Evolutionary conservation across 495 filamentous ascomycete species (phyloP).

Genomic region (Aspergillus saccharolyticus): DNA sequence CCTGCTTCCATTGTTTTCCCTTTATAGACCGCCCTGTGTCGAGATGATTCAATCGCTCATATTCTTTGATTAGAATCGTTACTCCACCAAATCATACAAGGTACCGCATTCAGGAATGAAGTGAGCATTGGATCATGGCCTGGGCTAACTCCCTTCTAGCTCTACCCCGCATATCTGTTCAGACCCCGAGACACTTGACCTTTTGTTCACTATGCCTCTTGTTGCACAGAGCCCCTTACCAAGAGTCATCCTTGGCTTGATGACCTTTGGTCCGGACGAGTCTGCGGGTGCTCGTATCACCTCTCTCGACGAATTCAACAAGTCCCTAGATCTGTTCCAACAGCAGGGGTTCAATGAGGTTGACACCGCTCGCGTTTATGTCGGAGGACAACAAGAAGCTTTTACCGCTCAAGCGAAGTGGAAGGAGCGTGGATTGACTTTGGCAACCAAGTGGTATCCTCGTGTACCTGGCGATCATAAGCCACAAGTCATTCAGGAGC

Average conservation of each 20-base stretch:
- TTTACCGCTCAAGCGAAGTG: constrained; percentile 72
- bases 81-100: neutral
- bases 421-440: constrained; percentile 73
- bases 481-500: constrained; percentile 53
- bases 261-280: constrained; percentile 54
- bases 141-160: neutral
- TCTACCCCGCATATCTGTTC: neutral
- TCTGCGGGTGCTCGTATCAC: constrained; percentile 65
- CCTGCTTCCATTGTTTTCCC: neutral
- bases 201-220: constrained; percentile 44
- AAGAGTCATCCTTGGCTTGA: constrained; percentile 55
- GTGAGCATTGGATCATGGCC: neutral
- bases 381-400: constrained; percentile 71
- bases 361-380: constrained; percentile 74
- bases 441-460: constrained; percentile 86
- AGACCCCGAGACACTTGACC: neutral
- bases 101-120: neutral
- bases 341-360: constrained; percentile 71
- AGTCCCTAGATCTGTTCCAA: constrained; percentile 64
- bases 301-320: constrained; percentile 57
- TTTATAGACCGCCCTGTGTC: neutral
- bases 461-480: constrained; percentile 51
- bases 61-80: too few relatives aligned
- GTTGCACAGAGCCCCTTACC: constrained; percentile 46
- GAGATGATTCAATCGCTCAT: neutral